These are phyloP conservation scores for Ampelomyces quisqualis DNA, from an alignment of 2,329 filamentous ascomycete genomes.

Conservation along the genomic window DNA sequence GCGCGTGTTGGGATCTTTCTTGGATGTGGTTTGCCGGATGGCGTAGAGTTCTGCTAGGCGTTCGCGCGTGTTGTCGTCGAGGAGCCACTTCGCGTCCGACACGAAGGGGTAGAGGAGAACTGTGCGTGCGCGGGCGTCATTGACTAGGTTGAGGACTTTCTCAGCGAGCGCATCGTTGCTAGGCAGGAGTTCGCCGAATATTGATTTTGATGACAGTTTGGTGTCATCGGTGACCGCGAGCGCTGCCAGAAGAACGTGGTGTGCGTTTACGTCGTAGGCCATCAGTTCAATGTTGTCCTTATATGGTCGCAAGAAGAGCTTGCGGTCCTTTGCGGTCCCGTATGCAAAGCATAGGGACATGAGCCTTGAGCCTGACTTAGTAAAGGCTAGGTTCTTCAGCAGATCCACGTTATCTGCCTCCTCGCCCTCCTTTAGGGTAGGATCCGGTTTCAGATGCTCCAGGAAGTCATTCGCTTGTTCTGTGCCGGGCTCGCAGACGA, in stretches of 20 bases:
- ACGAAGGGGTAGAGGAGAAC: conserved; percentile 81
- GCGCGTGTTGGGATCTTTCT: conserved; percentile 80
- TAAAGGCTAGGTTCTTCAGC: conserved; percentile 95
- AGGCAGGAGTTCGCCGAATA: conserved; percentile 80
- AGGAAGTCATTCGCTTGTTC: conserved; percentile 85
- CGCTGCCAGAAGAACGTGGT: conserved; percentile 78
- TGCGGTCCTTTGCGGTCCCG: conserved; percentile 88
- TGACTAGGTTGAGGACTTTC: conserved; percentile 64
- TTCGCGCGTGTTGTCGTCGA: conserved; percentile 63
- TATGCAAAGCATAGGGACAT: conserved; percentile 80
- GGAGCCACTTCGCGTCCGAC: conserved; percentile 61
- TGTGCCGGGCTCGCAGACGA: conserved; percentile 72
- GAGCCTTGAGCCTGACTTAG: conserved; percentile 79
- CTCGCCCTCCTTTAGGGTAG: conserved; percentile 64
- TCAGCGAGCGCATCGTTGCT: conserved; percentile 54
- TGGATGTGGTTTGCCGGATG: conserved; percentile 80
- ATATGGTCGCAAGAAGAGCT: conserved; percentile 82
- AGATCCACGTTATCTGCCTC: conserved; percentile 59
- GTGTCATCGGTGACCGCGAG: conserved; percentile 96
- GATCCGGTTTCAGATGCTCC: conserved; percentile 87
- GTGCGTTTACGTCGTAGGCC: conserved; percentile 75
- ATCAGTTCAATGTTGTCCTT: conserved; percentile 86
- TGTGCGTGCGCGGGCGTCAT: conserved; percentile 64
- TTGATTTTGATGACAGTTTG: conserved; percentile 78
- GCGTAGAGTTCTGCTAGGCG: conserved; percentile 75